Evolutionary conservation across 306 rosid species (phyloP), one percentile per base, ranked within the genome.

Genomic region (Quercus glauca): DNA sequence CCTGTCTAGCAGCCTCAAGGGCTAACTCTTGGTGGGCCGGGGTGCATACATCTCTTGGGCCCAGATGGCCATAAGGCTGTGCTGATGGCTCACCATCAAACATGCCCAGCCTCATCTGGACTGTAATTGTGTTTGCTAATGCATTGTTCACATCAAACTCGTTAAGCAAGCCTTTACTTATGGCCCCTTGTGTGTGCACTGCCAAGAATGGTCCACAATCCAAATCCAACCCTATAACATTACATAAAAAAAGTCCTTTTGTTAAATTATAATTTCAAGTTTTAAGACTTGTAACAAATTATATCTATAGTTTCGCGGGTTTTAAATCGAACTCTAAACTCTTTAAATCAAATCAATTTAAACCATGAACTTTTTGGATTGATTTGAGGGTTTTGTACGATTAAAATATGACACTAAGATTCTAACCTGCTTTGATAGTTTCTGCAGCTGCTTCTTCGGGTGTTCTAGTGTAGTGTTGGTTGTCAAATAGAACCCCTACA

Each of bases 51-150:
- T 88, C 91, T 19, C 56, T 71, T 0, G 89, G 89, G 83, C 98
- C 97, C 60, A 95, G 76, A 1, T 86, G 78, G 2, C 97, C 99
- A 5, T 75, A 95, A 26, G 77, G 86, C 0, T 90, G 96, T 69
- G 88, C 79, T 0, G 90, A 86, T 0, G 90, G 90, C 19, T 91
- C 97, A 0, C 96, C 99, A 3, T 95, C 98, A 3, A 90, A 95
- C 98, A 95, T 90, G 21, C 99, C 99, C 55, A 95, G 81, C 72
- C 99, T 87, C 97, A 95, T 93, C 63, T 95, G 99, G 64, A 95
- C 99, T 0, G 89, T 78, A 1, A 95, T 18, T 3, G 91, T 88
- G 75, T 91, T 93, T 0, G 91, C 83, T 3, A 95, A 86, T 2
- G 98, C 98, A 43, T 81, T 83, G 85, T 91, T 83, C 19, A 95